Evolutionary conservation across 2,329 filamentous ascomycete species (phyloP), one percentile per base, ranked within the genome.

Genomic region (Trichoderma gracile): DNA sequence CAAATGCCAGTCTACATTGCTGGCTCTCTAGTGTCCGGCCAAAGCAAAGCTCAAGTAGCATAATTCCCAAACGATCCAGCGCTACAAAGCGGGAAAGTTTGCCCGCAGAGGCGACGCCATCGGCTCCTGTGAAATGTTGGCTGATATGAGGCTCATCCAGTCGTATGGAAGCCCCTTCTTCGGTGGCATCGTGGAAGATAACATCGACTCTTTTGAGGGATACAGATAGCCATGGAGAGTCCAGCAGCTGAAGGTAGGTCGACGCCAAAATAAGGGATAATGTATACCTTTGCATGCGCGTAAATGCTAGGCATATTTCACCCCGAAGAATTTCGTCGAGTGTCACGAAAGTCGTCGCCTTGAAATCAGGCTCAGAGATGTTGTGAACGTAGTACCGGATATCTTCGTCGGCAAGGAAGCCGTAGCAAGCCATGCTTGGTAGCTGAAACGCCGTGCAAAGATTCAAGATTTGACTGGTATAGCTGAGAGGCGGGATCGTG

Each of bases 231-330:
- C 72, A 75, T 1, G 69, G 69, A 0, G 71, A 68, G 3, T 68
- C 67, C 0, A 70, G 57, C 0, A 74, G 65, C 50, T 74, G 72
- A 1, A 75, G 61, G 46, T 72, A 73, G 1, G 70, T 72, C 0
- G 71, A 73, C 2, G 71, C 69, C 6, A 73, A 17, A 5, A 57
- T 68, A 0, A 75, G 50, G 0, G 73, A 67, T 1, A 74, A 47
- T 0, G 53, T 42, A 40, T 68, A 72, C 1, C 71, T 67, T 33
- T 72, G 64, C n/a, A 55, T 46, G 3, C 70, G 67, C 27, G 52
- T 70, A 1, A 68, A 68, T 0, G 23, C 33, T 6, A 58, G 65
- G 38, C 17, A 12, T 19, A 58, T 23, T 3, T 46, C 23, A 8
- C 63, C 63, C 1, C 53, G 63, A 10, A 63, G 46, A 2, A 67